These are phyloP conservation scores for Nigrospora sphaerica DNA, from an alignment of 2,329 filamentous ascomycete genomes.

Conservation along the genomic window DNA sequence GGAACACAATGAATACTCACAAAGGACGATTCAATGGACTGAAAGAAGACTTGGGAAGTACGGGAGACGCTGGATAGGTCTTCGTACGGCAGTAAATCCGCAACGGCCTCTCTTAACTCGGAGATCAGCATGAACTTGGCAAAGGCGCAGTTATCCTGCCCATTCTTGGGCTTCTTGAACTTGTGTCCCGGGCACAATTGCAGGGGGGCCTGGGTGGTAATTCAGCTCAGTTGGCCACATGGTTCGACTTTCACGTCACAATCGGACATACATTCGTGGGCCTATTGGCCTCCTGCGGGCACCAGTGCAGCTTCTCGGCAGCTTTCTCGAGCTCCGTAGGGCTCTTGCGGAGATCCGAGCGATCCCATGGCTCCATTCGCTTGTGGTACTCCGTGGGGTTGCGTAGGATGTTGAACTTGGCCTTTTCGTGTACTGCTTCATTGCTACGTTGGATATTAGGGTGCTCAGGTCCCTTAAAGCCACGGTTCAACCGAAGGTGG, in stretches of 20 bases:
- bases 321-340: no score
- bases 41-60: conserved; percentile 12
- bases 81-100: conserved; percentile 6
- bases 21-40: conserved; percentile 3
- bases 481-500: no score
- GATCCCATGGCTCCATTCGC: background rate
- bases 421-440: conserved; percentile 2
- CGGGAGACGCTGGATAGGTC: conserved; percentile 13
- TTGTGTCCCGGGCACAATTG: background rate
- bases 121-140: conserved; percentile 4
- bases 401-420: conserved; percentile 12
- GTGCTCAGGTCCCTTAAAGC: no score
- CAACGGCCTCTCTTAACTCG: conserved; percentile 10
- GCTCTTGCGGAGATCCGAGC: background rate
- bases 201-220: background rate
- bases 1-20: conserved; percentile 8
- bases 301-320: no score
- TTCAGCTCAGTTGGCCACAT: background rate
- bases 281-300: background rate
- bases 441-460: no score
- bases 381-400: conserved; percentile 4
- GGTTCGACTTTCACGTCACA: no score
- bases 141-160: background rate
- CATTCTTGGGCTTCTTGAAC: background rate
- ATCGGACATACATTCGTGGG: background rate